A percentile compares a stretch with the other conserved stretches of the same genome.
These are phyloP conservation scores for Drechslerella dactyloides DNA, from an alignment of 2,329 filamentous ascomycete genomes.

Conservation along the genomic window DNA sequence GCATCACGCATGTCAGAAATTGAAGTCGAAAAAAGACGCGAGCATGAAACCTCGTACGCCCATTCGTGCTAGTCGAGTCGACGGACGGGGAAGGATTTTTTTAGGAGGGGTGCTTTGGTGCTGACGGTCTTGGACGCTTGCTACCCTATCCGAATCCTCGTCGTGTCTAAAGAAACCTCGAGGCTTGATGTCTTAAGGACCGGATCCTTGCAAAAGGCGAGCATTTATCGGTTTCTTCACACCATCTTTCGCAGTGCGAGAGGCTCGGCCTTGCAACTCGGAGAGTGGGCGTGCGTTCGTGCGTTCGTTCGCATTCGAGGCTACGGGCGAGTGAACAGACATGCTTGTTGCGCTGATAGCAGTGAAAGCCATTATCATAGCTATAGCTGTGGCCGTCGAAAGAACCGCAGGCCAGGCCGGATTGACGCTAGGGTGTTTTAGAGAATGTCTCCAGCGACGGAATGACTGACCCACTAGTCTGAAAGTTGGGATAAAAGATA, in stretches of 20 bases:
- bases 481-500: slow-evolving; percentile 44
- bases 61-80: too few species aligned
- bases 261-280: not conserved
- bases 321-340: too few species aligned
- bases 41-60: slow-evolving; percentile 12
- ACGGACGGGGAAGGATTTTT: slow-evolving; percentile 7
- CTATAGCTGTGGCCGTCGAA: slow-evolving; percentile 38
- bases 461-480: slow-evolving; percentile 28
- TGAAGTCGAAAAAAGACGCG: not conserved
- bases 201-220: slow-evolving; percentile 6
- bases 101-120: too few species aligned
- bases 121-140: slow-evolving; percentile 13
- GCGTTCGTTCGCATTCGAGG: slow-evolving; percentile 9
- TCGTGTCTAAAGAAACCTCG: slow-evolving; percentile 23
- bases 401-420: slow-evolving; percentile 19
- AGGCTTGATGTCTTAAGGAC: slow-evolving; percentile 10
- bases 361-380: slow-evolving; percentile 10
- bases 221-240: slow-evolving; percentile 12
- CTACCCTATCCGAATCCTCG: slow-evolving; percentile 16
- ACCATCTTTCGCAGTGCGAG: slow-evolving; percentile 29
- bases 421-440: slow-evolving; percentile 34
- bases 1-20: slow-evolving; percentile 22
- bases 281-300: slow-evolving; percentile 1
- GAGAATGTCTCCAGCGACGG: slow-evolving; percentile 23
- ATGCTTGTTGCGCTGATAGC: slow-evolving; percentile 15